Evolutionary conservation across 257 asterid species (phyloP).

Genomic region (Striga asiatica): DNA sequence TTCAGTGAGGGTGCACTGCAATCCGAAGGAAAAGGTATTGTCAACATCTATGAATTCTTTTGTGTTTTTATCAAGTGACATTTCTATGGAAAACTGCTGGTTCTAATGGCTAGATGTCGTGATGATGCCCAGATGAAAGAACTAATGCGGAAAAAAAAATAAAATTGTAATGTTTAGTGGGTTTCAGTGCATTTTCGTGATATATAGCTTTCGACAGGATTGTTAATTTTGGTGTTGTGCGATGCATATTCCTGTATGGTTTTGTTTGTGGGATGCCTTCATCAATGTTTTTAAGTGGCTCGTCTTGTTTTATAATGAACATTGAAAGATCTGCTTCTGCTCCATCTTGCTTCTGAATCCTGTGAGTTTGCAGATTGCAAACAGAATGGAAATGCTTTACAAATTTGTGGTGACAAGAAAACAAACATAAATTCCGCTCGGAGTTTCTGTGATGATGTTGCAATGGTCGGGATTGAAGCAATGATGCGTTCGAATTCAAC

Average conservation of each 20-base stretch:
- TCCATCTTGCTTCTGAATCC: not conserved
- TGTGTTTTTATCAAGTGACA: no score
- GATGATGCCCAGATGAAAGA: not conserved
- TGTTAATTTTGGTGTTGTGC: no score
- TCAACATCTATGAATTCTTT: not conserved
- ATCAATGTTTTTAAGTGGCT: no score
- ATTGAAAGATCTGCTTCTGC: no score
- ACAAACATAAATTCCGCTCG: conserved; percentile 14
- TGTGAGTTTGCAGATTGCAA: conserved; percentile 33
- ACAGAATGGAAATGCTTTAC: conserved; percentile 18
- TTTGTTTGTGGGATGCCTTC: not conserved
- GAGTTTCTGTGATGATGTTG: conserved; percentile 24
- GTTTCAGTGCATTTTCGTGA: not conserved
- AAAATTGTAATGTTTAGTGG: not conserved
- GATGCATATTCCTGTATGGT: not conserved
- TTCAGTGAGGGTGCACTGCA: conserved; percentile 27
- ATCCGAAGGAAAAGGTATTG: conserved; percentile 31
- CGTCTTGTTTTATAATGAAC: no score
- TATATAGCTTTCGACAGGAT: not conserved
- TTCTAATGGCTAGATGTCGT: not conserved
- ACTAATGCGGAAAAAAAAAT: not conserved
- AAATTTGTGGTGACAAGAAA: conserved; percentile 22
- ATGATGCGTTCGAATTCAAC: conserved; percentile 83
- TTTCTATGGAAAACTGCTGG: not conserved
- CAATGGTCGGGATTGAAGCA: conserved; percentile 63